Evolutionary conservation across 495 filamentous ascomycete genomes (phyloP).

Genomic region (Trypethelium eluteriae): DNA sequence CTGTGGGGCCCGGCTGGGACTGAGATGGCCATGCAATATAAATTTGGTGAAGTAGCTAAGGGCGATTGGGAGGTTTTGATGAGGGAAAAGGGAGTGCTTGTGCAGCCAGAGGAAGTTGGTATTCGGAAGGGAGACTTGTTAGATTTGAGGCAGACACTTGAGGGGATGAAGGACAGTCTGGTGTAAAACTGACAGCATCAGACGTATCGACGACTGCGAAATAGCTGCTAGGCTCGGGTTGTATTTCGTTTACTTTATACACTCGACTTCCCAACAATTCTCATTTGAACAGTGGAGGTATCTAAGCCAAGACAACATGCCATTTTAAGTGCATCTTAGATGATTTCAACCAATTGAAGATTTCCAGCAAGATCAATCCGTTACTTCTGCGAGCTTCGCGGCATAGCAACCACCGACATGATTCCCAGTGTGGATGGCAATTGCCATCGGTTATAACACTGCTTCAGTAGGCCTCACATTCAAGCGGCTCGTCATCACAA

Average conservation of each 20-base stretch:
- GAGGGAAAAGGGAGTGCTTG: constrained; percentile 18
- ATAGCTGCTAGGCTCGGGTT: not conserved
- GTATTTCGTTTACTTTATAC: not conserved
- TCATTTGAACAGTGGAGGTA: too few relatives aligned
- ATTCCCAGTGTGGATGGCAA: too few relatives aligned
- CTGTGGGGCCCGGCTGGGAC: constrained; percentile 21
- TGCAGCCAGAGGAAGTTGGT: constrained; percentile 24
- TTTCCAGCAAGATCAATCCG: too few relatives aligned
- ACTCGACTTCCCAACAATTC: not conserved
- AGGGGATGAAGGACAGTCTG: constrained; percentile 18
- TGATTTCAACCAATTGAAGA: too few relatives aligned
- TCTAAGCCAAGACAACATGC: too few relatives aligned
- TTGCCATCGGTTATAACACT: too few relatives aligned
- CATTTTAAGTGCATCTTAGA: too few relatives aligned
- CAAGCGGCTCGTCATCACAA: too few relatives aligned
- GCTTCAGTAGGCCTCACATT: too few relatives aligned
- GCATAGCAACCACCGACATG: too few relatives aligned
- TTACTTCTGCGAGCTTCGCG: too few relatives aligned
- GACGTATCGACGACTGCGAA: too few relatives aligned
- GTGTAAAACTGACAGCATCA: not conserved
- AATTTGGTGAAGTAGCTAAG: constrained; percentile 23
- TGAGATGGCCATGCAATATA: constrained; percentile 25
- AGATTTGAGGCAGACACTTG: constrained; percentile 18
- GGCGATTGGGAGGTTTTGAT: constrained; percentile 19
- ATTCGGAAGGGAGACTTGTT: constrained; percentile 22